Evolutionary conservation across 495 filamentous ascomycete genomes (phyloP).

Genomic region (Talaromyces wortmannii): DNA sequence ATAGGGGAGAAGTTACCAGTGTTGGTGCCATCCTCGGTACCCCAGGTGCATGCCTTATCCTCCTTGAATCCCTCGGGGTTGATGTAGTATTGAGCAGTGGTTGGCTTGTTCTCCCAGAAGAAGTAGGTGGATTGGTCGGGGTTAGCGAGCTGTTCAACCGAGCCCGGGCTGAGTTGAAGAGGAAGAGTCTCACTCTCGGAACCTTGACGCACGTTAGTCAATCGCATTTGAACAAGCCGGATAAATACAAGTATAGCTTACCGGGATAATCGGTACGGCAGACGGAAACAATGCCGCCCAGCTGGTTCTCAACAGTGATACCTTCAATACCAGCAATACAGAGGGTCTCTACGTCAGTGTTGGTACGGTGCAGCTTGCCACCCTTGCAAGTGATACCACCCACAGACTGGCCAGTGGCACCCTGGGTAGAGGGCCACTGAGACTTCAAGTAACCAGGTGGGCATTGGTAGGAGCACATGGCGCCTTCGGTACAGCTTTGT

Average conservation of each 20-base stretch:
- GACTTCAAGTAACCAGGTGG: conserved; percentile 86
- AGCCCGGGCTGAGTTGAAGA: conserved; percentile 50
- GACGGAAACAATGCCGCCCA: conserved; percentile 57
- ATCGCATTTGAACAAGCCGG: background rate
- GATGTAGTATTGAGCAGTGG: conserved; percentile 95
- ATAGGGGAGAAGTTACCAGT: conserved; percentile 88
- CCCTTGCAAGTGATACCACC: conserved; percentile 76
- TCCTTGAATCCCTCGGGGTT: conserved; percentile 67
- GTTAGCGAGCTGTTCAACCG: conserved; percentile 58
- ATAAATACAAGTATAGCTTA: conserved; percentile 16
- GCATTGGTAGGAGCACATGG: conserved; percentile 91
- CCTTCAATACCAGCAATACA: conserved; percentile 69
- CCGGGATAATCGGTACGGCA: conserved; percentile 98
- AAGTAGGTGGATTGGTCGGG: conserved; percentile 67
- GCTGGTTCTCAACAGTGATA: conserved; percentile 66
- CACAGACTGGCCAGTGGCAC: conserved; percentile 74
- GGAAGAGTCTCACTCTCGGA: conserved; percentile 81
- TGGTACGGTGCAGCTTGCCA: conserved; percentile 75
- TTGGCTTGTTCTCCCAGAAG: conserved; percentile 62
- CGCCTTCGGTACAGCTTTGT: conserved; percentile 48
- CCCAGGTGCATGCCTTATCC: conserved; percentile 76
- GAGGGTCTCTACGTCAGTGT: conserved; percentile 55
- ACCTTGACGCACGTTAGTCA: conserved; percentile 28
- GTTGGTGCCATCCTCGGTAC: conserved; percentile 39
- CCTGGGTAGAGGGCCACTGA: conserved; percentile 83